Conservation (phyloP, 257 asterid genomes). For the Rhazya stricta region DNA sequence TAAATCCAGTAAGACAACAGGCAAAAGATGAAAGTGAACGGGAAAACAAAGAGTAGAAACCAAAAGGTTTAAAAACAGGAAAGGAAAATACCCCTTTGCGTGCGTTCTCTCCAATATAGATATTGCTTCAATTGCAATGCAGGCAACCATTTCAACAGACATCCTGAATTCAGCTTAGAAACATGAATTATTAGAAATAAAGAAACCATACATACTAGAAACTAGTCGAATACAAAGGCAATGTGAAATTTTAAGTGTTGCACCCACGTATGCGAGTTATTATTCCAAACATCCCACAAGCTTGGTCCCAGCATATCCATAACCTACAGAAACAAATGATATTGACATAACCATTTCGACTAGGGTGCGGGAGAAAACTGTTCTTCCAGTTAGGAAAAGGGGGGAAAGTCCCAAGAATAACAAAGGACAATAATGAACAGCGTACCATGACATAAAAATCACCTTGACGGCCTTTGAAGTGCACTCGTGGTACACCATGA, state of each 20-base stretch:
- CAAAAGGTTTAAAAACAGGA: background rate
- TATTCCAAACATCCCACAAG: constrained; percentile 94
- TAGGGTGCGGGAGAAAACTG: background rate
- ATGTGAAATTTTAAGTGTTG: background rate
- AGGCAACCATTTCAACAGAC: constrained; percentile 90
- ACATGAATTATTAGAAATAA: background rate
- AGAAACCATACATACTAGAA: background rate
- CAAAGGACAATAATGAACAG: constrained; percentile 1
- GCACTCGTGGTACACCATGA: constrained; percentile 89
- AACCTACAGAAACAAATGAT: constrained; percentile 45
- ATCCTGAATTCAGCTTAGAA: constrained; percentile 42
- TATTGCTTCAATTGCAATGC: constrained; percentile 86
- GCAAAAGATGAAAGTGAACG: background rate
- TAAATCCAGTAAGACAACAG: background rate
- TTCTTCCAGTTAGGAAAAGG: background rate
- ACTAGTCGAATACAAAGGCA: background rate
- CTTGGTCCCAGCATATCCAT: constrained; percentile 78
- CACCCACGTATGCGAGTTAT: constrained; percentile 57
- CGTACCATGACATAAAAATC: constrained; percentile 78
- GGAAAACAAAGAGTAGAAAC: background rate
- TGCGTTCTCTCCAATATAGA: constrained; percentile 86
- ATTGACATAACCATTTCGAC: background rate
- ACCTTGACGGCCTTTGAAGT: constrained; percentile 77
- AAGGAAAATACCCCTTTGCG: constrained; percentile 55
- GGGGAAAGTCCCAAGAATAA: background rate